phyloP scores from a whole-genome alignment of 2,329 filamentous ascomycete species.

The Ophiostoma himal-ulmi region DNA sequence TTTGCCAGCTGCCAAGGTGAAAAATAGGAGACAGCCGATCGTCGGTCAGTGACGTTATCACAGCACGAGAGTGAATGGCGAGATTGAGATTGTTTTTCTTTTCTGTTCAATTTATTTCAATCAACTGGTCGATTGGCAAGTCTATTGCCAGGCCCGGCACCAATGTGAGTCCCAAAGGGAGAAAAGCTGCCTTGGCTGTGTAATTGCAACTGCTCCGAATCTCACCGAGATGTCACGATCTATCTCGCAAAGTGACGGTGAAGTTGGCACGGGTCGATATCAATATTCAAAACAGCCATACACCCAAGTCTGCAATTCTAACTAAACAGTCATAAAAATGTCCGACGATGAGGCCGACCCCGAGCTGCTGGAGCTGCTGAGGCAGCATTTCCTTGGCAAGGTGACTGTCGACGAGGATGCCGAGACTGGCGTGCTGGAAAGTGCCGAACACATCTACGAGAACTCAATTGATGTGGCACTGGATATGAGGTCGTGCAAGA shows the following conservation, averaged over 20 bases:
- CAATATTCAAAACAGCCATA: background rate
- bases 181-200: background rate
- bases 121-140: background rate
- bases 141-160: background rate
- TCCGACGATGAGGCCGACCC: slow-evolving; percentile 88
- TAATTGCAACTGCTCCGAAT: background rate
- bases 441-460: slow-evolving; percentile 81
- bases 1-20: slow-evolving; percentile 3
- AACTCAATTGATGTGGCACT: slow-evolving; percentile 90
- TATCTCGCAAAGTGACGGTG: background rate
- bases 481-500: slow-evolving; percentile 74
- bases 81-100: background rate
- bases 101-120: background rate
- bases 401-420: slow-evolving; percentile 51
- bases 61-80: background rate
- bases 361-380: slow-evolving; percentile 79
- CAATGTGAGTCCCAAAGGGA: background rate
- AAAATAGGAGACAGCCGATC: background rate
- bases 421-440: slow-evolving; percentile 75
- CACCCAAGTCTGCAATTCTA: background rate
- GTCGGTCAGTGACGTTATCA: slow-evolving; percentile 11
- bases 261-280: background rate
- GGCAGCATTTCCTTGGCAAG: slow-evolving; percentile 66
- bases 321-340: slow-evolving; percentile 44
- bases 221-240: background rate